Conservation (phyloP, 176 grass and related monocot species). For the Zoysia japonica region DNA sequence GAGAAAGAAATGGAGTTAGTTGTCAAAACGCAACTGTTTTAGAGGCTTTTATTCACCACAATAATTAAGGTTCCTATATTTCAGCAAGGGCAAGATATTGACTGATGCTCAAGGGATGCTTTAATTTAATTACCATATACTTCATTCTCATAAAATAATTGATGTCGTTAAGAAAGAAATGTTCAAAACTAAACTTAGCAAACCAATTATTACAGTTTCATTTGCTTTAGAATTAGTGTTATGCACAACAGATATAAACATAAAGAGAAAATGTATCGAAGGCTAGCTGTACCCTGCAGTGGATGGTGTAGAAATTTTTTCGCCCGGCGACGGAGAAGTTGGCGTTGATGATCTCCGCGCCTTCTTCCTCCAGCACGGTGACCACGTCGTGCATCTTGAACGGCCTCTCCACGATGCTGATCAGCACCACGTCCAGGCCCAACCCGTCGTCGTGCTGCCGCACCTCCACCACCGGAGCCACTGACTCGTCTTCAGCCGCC, state of each 20-base stretch:
- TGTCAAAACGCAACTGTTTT: background rate
- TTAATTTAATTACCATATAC: too few relatives aligned
- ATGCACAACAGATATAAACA: too few relatives aligned
- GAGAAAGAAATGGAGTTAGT: background rate
- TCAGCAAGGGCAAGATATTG: too few relatives aligned
- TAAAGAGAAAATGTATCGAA: too few relatives aligned
- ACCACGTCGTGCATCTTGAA: conserved; percentile 61
- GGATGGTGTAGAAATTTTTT: conserved; percentile 54
- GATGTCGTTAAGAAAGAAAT: too few relatives aligned
- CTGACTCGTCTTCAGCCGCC: background rate
- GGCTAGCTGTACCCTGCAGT: conserved; percentile 42
- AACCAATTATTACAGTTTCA: too few relatives aligned
- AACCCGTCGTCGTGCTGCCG: conserved; percentile 26
- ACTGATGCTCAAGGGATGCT: too few relatives aligned
- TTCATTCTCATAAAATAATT: too few relatives aligned
- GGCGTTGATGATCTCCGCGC: conserved; percentile 48
- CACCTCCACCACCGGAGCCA: conserved; percentile 44
- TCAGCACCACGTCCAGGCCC: conserved; percentile 54
- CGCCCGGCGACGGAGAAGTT: conserved; percentile 36
- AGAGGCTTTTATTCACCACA: too few relatives aligned
- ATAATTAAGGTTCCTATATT: too few relatives aligned
- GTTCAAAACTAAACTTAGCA: too few relatives aligned
- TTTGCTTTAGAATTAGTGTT: too few relatives aligned
- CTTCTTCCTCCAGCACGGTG: conserved; percentile 70
- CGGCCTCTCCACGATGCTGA: conserved; percentile 26